Evolutionary conservation across 257 asterid genomes (phyloP).

Genomic region (Gentiana straminea): DNA sequence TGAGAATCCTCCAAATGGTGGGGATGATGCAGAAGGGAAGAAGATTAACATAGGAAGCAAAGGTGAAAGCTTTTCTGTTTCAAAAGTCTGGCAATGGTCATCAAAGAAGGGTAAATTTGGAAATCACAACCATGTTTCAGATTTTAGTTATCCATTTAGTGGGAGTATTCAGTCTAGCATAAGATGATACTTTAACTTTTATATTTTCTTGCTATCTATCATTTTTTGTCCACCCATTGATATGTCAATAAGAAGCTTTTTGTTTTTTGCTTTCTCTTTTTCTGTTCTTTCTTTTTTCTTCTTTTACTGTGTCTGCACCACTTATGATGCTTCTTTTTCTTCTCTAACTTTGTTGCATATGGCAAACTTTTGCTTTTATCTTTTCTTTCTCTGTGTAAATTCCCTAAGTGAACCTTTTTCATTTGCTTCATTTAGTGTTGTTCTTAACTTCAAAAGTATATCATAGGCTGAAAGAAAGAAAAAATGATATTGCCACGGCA

Average conservation of each 20-base stretch:
- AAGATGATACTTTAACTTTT: constrained; percentile 9
- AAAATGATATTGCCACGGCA: no score
- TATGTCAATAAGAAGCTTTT: constrained; percentile 6
- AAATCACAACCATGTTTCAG: constrained; percentile 26
- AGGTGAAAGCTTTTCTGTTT: constrained; percentile 96
- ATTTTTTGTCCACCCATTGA: constrained; percentile 4
- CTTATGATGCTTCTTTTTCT: constrained; percentile 34
- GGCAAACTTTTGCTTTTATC: constrained; percentile 14
- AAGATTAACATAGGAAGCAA: constrained; percentile 55
- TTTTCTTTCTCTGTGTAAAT: constrained; percentile 9
- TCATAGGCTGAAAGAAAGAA: no score
- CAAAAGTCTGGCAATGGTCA: constrained; percentile 97
- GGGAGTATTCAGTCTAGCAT: constrained; percentile 7
- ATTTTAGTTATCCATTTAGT: constrained; percentile 37
- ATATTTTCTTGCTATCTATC: neutral
- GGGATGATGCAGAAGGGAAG: constrained; percentile 51
- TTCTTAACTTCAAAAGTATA: neutral
- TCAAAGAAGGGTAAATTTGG: constrained; percentile 69
- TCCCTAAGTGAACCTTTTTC: constrained; percentile 10
- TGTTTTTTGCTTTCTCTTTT: constrained; percentile 19
- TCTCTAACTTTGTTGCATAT: constrained; percentile 26
- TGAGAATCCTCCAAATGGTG: constrained; percentile 38
- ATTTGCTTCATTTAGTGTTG: neutral
- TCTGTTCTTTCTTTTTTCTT: constrained; percentile 27
- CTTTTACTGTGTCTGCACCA: constrained; percentile 6